Base-by-base conservation (phyloP, 2,329 filamentous ascomycete species). In the Aspergillus tubingensis region DNA sequence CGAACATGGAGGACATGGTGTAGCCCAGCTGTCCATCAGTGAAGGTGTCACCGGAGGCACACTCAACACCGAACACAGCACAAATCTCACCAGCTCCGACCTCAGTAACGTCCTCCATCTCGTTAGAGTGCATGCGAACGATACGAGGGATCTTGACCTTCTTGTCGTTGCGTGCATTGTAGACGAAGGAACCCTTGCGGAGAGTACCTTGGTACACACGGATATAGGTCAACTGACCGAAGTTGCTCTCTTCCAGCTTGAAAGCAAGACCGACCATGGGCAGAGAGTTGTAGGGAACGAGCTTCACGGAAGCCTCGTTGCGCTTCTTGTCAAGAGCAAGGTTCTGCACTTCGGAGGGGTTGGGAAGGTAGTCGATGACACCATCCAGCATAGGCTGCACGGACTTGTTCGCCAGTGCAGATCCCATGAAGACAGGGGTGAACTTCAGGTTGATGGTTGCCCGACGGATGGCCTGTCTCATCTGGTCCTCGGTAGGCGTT, bases 241-340 rank as follows among this genome's bases (percentile, higher is more conserved):
- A 99, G 77, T 96, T 97, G 80, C 94, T 96, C 80, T 99, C 95
- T 83, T 99, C 95, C 21, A 99, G 87, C 84, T 99, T 99, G 84
- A 99, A 99, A 8, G 95, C 95, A 64, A 99, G 84, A 53, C 95
- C 95, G 58, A 97, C 92, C 72, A 98, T 97, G 0, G 95, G 95
- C 23, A 96, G 83, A 21, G 91, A 90, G 79, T 96, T 95, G 82
- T 98, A 97, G 1, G 94, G 92, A 17, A 97, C 87, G 58, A 99
- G 86, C 75, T 94, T 90, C 62, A 96, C 93, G 2, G 88, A 84
- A 52, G 88, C 86, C 77, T 99, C 95, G 47, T 82, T 82, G 70
- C 90, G 87, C 73, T 88, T 86, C 74, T 88, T 89, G 77, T 99
- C 94, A 58, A 99, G 85, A 6, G 93, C 95, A 71, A 91, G 80